Base-by-base conservation (phyloP, 805 yeast species). In the fission yeast (Schizosaccharomyces pombe) region DNA sequence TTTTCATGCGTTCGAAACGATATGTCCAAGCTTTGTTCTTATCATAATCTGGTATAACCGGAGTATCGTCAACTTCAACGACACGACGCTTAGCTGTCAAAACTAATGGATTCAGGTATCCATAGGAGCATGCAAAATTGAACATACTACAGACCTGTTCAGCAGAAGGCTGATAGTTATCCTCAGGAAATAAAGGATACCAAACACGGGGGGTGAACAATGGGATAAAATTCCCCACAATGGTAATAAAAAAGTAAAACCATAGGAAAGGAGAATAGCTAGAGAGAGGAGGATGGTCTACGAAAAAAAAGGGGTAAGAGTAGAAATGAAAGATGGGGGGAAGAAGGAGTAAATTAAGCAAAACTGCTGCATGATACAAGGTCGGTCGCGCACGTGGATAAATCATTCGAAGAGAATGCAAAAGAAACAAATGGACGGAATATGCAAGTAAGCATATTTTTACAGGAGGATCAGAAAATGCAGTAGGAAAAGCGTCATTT, bases 181-280 rank as follows among this genome's bases (percentile, higher is more conserved):
- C 53, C 4, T 19, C 39, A 8, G 53, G 53, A 22, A 26, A 16
- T 12, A 49, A 16, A 5, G 53, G 53, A 29, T 49, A 32, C 53
- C 53, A 49, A 5, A 49, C 53, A 24, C 53, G 53, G 5, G 53
- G 53, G 5, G 34, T 49, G 9, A 49, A 16, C 33, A 19, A 32
- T 2, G 53, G 32, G 12, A 49, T 30, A 22, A 24, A 11, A 19
- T 49, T 24, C 8, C n/a, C 14, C 14, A 24, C 16, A n/a, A 24
- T 24, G n/a, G 16, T 8, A 9, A 29, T 16, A 12, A 30, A 9
- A 24, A 43, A 19, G 26, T 43, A 43, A 8, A 12, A 11, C 49
- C 49, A 43, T 14, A 43, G 5, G 2, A 43, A 14, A 6, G 28
- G 28, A 6, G 49, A 14, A 9, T 22, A 22, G 5, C 19, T 26